Evolutionary conservation across 1,284 basidiomycete genomes (phyloP), one percentile per base, ranked within the genome.

Genomic region (Neolentinus lepideus): DNA sequence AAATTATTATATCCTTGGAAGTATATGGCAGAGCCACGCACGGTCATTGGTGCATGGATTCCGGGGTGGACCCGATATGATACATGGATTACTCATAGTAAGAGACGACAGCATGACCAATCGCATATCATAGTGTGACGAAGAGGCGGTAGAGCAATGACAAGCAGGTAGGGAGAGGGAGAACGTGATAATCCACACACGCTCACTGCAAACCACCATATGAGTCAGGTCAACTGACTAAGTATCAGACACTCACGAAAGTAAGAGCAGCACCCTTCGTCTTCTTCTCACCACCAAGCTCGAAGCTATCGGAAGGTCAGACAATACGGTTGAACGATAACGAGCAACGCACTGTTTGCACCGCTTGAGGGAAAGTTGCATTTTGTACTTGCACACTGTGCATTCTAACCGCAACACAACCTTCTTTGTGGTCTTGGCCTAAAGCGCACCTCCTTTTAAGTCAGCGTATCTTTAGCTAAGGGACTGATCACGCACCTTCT

Each of bases 211-310:
- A 21, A n/a, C 38, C 16, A 21, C 8, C 12, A 43, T 16, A 16
- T 43, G 4, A 43, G 38, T 43, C 12, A 43, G 19, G 16, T 6
- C 29, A 31, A 16, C n/a, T 8, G 4, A 6, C 3, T 43, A 43
- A 8, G 4, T 16, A 43, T 6, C 8, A 43, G 38, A 43, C 22
- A 90, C 89, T 65, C 72, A 92, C 90, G 84, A 94, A 94, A 71
- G 83, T 84, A 66, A 94, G 89, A 59, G 92, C 92, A 67, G 91
- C 92, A 77, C 94, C 92, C 84, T 96, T 94, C 69, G 94, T 95
- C 91, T 98, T 98, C 88, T 98, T 98, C 86, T 99, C 96, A 75
- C 97, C 96, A 79, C 96, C 94, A 59, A 98, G 90, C 81, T 98
- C 95, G 81, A 98, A 98, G 83, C 90, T 92, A 61, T 26, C 51